phyloP scores from a whole-genome alignment of 805 yeast genomes.

The Wickerhamomyces queroliae region DNA sequence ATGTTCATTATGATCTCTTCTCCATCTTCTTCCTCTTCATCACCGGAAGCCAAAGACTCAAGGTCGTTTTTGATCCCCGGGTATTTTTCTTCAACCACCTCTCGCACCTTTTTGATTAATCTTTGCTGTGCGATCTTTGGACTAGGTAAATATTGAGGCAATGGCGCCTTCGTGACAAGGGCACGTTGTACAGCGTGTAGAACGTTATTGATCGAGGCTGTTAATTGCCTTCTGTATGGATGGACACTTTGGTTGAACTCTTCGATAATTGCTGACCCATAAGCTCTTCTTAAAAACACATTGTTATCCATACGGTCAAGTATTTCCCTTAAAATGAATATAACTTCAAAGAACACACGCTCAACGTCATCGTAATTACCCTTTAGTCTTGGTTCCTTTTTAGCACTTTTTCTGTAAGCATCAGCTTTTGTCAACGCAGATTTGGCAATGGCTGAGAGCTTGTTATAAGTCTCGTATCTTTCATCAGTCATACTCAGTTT shows the following conservation, averaged over 20 bases:
- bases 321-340: constrained; percentile 39
- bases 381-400: constrained; percentile 43
- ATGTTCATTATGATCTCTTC: constrained; percentile 16
- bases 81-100: constrained; percentile 26
- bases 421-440: constrained; percentile 34
- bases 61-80: constrained; percentile 1
- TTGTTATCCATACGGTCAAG: constrained; percentile 42
- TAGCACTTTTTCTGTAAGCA: constrained; percentile 32
- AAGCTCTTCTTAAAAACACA: constrained; percentile 32
- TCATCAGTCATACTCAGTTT: constrained; percentile 23
- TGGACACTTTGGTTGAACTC: constrained; percentile 33
- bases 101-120: constrained; percentile 36
- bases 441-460: constrained; percentile 31
- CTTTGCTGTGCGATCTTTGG: constrained; percentile 42
- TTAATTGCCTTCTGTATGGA: constrained; percentile 38
- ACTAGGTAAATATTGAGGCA: constrained; percentile 47
- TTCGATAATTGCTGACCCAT: constrained; percentile 42
- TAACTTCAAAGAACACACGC: constrained; percentile 36
- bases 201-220: constrained; percentile 32
- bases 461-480: constrained; percentile 26
- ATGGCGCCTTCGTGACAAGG: constrained; percentile 35
- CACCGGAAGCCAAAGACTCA: constrained; percentile 1
- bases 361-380: constrained; percentile 36
- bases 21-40: constrained; percentile 1
- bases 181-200: constrained; percentile 40